Percentiles rank a stretch among this genome's conserved stretches.
Conservation (phyloP, 2,329 filamentous ascomycete species). For the Aureobasidium zeae region DNA sequence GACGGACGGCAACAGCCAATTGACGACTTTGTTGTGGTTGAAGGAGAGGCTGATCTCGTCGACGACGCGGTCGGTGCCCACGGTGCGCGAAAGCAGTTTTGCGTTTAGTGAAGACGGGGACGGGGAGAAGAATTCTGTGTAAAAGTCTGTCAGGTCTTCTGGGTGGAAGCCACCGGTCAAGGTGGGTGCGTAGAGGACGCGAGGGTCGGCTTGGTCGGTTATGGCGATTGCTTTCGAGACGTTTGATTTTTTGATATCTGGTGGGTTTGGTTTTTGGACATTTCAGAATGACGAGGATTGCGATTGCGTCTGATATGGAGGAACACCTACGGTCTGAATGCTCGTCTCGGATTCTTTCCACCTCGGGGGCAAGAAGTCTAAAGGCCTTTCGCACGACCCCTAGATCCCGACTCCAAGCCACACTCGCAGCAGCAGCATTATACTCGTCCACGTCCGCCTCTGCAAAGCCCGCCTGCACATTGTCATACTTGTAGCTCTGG, state of each 20-base stretch:
- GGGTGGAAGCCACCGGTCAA: slow-evolving; percentile 38
- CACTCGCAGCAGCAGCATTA: slow-evolving; percentile 51
- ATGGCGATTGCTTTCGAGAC: slow-evolving; percentile 31
- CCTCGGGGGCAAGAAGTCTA: slow-evolving; percentile 33
- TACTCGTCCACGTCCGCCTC: slow-evolving; percentile 62
- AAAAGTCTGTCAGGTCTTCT: slow-evolving; percentile 42
- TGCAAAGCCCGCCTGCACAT: slow-evolving; percentile 56
- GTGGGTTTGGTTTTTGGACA: background rate
- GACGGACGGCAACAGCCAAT: slow-evolving; percentile 52
- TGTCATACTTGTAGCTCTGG: slow-evolving; percentile 45
- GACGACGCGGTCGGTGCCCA: slow-evolving; percentile 50
- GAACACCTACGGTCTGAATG: slow-evolving; percentile 18
- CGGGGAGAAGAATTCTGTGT: slow-evolving; percentile 47
- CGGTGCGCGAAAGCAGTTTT: slow-evolving; percentile 48
- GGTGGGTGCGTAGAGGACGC: slow-evolving; percentile 37
- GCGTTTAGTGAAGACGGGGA: slow-evolving; percentile 43
- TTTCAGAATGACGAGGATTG: background rate
- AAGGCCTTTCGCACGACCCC: slow-evolving; percentile 53
- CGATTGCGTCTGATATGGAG: background rate
- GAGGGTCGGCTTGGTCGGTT: slow-evolving; percentile 30
- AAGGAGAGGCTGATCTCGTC: slow-evolving; percentile 52
- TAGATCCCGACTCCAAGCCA: slow-evolving; percentile 62
- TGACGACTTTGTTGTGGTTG: slow-evolving; percentile 46
- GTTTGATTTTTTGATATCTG: slow-evolving; percentile 27
- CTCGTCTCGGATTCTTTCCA: slow-evolving; percentile 39